These are phyloP conservation scores for Cryptococcus hybrid DNA, from an alignment of 1,284 basidiomycete species.

Conservation along the genomic window DNA sequence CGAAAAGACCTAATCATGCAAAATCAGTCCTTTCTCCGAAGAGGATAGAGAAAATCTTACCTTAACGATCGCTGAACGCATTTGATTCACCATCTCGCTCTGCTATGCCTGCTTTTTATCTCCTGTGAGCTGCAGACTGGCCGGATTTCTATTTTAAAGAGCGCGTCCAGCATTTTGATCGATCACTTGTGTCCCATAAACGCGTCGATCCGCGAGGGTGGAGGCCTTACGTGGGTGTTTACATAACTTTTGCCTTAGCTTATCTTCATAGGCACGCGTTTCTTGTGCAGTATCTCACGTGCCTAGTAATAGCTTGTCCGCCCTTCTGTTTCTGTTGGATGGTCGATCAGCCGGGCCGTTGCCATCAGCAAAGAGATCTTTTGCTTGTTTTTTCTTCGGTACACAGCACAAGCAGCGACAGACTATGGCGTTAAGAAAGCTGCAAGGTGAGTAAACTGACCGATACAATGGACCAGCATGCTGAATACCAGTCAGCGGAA, in stretches of 20 bases:
- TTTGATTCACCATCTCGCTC: constrained; percentile 35
- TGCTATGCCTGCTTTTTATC: not conserved
- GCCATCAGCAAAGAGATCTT: no score
- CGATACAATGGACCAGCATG: no score
- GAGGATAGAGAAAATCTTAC: constrained; percentile 12
- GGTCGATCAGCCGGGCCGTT: no score
- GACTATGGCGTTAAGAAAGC: constrained; percentile 43
- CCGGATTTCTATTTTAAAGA: no score
- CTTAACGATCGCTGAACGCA: constrained; percentile 49
- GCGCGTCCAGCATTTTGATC: no score
- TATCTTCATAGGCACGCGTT: no score
- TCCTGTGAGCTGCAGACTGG: not conserved
- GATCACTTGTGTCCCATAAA: not conserved
- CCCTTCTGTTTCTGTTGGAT: not conserved
- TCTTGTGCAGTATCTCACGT: no score
- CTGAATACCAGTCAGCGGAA: constrained; percentile 62
- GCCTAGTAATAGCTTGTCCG: no score
- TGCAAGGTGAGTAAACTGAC: constrained; percentile 31
- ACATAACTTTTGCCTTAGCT: no score
- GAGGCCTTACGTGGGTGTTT: no score
- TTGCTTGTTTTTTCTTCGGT: not conserved
- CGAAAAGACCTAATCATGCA: constrained; percentile 45
- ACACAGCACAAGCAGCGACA: not conserved
- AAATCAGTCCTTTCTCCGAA: not conserved
- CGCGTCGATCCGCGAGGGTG: no score